Conservation (phyloP, 2,329 filamentous ascomycete species). For the Acrodontium crateriforme region DNA sequence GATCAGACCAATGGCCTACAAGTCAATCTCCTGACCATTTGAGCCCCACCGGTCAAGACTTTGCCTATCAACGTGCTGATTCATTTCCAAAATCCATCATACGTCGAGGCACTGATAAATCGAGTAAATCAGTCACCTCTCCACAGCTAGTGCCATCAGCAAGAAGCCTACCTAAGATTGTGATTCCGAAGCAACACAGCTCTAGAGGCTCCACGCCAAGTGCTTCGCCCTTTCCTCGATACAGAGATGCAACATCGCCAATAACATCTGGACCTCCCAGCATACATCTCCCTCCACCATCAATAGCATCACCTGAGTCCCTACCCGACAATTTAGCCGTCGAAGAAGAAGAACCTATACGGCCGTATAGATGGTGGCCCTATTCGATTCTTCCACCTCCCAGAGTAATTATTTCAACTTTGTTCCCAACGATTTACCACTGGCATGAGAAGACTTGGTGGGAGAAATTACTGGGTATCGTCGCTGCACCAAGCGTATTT, state of each 20-base stretch:
- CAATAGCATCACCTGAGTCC: constrained; percentile 36
- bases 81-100: no score
- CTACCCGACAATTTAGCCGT: constrained; percentile 20
- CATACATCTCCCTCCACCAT: constrained; percentile 38
- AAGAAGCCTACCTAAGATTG: constrained; percentile 25
- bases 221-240: constrained; percentile 54
- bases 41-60: no score
- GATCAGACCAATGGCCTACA: no score
- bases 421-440: constrained; percentile 76
- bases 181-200: constrained; percentile 23
- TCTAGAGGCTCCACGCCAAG: constrained; percentile 25
- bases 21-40: no score
- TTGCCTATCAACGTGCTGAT: no score
- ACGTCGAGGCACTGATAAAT: constrained; percentile 1
- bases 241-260: constrained; percentile 40
- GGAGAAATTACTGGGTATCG: constrained; percentile 67
- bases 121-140: constrained; percentile 6
- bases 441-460: constrained; percentile 75
- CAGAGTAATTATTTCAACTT: constrained; percentile 52
- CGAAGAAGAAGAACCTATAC: constrained; percentile 10
- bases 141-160: constrained; percentile 18
- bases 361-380: constrained; percentile 55
- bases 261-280: constrained; percentile 38
- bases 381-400: constrained; percentile 60
- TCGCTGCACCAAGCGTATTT: constrained; percentile 83